phyloP scores from a whole-genome alignment of 163 green algal species.

The Scenedesmus sp. region DNA sequence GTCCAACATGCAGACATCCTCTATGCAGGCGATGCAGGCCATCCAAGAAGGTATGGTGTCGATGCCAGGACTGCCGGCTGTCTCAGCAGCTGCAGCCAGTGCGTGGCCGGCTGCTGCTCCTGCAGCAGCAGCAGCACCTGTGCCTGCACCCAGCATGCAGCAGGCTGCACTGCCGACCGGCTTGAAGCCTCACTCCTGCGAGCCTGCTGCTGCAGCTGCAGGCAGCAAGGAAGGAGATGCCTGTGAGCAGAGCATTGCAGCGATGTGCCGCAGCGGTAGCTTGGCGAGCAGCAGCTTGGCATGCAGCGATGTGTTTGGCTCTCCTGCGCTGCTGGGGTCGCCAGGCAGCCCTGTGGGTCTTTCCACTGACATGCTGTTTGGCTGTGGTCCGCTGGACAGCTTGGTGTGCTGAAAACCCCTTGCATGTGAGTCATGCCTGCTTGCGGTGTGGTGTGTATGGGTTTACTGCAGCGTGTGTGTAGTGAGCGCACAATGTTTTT shows the following conservation, averaged over 20 bases:
- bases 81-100: background rate
- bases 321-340: background rate
- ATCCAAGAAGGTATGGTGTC: background rate
- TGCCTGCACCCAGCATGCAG: background rate
- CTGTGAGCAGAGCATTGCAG: background rate
- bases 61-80: background rate
- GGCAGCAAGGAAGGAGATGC: background rate
- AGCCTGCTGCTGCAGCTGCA: background rate
- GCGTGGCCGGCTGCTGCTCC: background rate
- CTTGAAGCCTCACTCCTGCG: background rate
- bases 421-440: no score
- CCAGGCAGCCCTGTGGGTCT: background rate
- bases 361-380: background rate
- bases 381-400: background rate
- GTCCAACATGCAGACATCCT: background rate
- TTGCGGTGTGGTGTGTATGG: no score
- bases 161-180: background rate
- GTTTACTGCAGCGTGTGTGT: no score
- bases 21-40: background rate
- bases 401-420: background rate
- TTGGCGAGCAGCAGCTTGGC: background rate
- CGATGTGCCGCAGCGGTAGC: background rate
- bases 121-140: background rate
- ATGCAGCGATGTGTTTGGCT: background rate
- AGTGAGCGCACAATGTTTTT: no score